Evolutionary conservation across 108 stramenopile genomes (phyloP).

Genomic region (Chaetoceros muelleri): DNA sequence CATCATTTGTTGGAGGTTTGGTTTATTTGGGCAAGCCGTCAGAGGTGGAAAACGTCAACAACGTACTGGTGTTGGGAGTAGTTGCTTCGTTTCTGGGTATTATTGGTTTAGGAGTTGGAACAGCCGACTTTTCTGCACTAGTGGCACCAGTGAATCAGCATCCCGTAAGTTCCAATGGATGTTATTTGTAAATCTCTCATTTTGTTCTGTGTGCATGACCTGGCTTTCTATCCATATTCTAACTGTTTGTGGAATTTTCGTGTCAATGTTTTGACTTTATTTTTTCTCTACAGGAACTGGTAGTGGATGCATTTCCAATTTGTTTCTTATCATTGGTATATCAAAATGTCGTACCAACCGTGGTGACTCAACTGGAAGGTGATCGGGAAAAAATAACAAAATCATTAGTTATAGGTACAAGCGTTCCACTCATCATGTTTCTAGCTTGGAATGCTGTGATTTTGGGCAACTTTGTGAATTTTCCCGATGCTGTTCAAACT

Average conservation of each 20-base stretch:
- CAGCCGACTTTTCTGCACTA: conserved; percentile 40
- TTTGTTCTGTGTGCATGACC: too few species aligned
- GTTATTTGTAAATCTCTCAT: background rate
- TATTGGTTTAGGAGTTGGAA: conserved; percentile 34
- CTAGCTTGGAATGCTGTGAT: conserved; percentile 78
- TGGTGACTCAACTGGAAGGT: conserved; percentile 66
- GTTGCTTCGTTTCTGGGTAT: conserved; percentile 41
- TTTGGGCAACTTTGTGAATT: conserved; percentile 41
- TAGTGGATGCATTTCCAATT: conserved; percentile 64
- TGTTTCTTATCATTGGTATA: conserved; percentile 70
- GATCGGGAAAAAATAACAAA: conserved; percentile 64
- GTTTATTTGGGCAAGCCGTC: conserved; percentile 20
- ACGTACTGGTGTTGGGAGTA: conserved; percentile 42
- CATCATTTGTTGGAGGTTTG: conserved; percentile 7
- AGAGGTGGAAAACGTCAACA: conserved; percentile 41
- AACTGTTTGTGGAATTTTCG: too few species aligned
- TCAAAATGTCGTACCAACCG: conserved; percentile 83
- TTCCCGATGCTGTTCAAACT: conserved; percentile 5
- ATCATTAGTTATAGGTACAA: conserved; percentile 64
- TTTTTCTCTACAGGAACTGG: conserved; percentile 11
- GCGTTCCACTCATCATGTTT: conserved; percentile 70
- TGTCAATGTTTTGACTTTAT: background rate
- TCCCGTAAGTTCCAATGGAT: conserved; percentile 12
- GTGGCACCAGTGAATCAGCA: conserved; percentile 44
- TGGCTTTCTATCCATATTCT: too few species aligned